phyloP scores from a whole-genome alignment of 441 rosid genomes.

The Bruguiera hainesii region DNA sequence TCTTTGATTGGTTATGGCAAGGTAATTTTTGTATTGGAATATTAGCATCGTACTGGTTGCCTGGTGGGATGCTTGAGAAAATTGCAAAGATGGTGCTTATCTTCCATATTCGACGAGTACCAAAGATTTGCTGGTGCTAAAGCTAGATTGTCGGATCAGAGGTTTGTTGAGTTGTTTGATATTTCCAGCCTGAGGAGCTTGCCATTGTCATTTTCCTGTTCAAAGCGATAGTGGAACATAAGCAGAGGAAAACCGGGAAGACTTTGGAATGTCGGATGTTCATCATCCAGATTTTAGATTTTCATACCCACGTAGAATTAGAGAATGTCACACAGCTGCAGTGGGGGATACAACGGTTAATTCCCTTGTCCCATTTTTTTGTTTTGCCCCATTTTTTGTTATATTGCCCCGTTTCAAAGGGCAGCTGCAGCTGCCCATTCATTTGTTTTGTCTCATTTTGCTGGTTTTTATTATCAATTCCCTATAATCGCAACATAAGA shows the following conservation, averaged over 20 bases:
- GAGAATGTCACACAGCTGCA: too few relatives aligned
- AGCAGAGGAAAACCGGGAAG: neutral
- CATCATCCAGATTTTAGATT: too few relatives aligned
- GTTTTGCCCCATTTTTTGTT: too few relatives aligned
- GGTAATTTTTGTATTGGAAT: neutral
- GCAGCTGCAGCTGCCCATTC: too few relatives aligned
- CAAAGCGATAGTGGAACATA: slow-evolving; percentile 23
- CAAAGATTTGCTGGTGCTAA: slow-evolving; percentile 56
- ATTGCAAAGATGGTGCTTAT: slow-evolving; percentile 72
- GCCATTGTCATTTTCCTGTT: slow-evolving; percentile 44
- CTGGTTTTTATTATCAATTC: too few relatives aligned
- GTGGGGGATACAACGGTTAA: too few relatives aligned
- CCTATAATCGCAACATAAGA: too few relatives aligned
- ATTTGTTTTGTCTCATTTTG: too few relatives aligned
- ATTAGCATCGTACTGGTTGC: slow-evolving; percentile 89
- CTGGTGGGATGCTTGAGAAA: slow-evolving; percentile 90
- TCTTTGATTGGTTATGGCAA: neutral
- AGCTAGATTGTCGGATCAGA: slow-evolving; percentile 52
- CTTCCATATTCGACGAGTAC: slow-evolving; percentile 78
- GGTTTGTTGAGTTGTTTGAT: slow-evolving; percentile 63
- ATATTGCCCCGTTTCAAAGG: too few relatives aligned
- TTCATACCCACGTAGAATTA: too few relatives aligned
- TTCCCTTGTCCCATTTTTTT: too few relatives aligned
- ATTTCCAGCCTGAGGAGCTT: slow-evolving; percentile 35
- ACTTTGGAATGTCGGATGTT: too few relatives aligned